Evolutionary conservation across 768 basidiomycete genomes (phyloP).

Genomic region (Boletus speciosus): DNA sequence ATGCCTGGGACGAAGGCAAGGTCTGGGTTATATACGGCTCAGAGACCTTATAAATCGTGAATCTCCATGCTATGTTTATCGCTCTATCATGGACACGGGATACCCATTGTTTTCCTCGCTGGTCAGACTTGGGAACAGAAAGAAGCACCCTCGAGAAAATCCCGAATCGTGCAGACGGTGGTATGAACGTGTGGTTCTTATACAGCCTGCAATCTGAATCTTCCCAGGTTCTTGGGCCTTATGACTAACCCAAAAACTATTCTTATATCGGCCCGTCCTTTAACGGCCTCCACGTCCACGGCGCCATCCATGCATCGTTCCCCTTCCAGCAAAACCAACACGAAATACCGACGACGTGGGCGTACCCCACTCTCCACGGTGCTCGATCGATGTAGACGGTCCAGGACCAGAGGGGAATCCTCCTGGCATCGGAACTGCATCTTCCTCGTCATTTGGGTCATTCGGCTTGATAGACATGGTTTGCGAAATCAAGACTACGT

Average conservation of each 20-base stretch:
- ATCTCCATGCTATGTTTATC: slow-evolving; percentile 5
- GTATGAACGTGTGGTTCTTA: background rate
- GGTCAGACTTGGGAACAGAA: background rate
- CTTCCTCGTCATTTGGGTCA: slow-evolving; percentile 37
- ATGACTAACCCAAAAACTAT: slow-evolving; percentile 16
- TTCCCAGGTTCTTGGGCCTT: slow-evolving; percentile 12
- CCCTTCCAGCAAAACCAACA: slow-evolving; percentile 59
- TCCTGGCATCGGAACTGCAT: slow-evolving; percentile 30
- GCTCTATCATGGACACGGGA: background rate
- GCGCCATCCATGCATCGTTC: slow-evolving; percentile 30
- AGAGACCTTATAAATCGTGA: background rate
- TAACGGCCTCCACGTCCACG: slow-evolving; percentile 15
- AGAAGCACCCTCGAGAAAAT: background rate
- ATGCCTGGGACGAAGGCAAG: background rate
- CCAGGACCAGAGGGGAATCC: slow-evolving; percentile 26
- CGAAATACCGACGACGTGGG: slow-evolving; percentile 38
- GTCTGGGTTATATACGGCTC: slow-evolving; percentile 6
- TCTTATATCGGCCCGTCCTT: slow-evolving; percentile 11
- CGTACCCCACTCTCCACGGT: slow-evolving; percentile 15
- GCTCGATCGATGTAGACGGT: slow-evolving; percentile 11
- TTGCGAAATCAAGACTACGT: background rate
- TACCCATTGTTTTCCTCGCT: background rate
- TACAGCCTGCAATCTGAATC: background rate
- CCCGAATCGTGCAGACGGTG: background rate
- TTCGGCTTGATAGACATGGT: slow-evolving; percentile 21